A percentile compares a stretch with the other conserved stretches of the same genome.
Evolutionary conservation across 306 rosid genomes (phyloP).

Genomic region (Datisca glomerata): DNA sequence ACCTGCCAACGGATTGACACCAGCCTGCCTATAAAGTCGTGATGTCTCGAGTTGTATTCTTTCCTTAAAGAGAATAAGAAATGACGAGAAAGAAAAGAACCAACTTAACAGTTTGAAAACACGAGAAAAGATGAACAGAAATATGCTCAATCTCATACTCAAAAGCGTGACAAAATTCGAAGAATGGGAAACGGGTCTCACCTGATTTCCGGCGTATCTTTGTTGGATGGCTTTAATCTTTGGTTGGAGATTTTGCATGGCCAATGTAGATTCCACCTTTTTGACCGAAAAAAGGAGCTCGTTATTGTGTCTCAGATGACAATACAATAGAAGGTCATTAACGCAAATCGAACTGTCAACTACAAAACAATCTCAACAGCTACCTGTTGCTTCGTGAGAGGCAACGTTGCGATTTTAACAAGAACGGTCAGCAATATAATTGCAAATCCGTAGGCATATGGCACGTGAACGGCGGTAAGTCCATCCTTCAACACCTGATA

Average conservation of each 20-base stretch:
- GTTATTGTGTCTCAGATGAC: too few species aligned
- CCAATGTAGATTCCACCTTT: constrained; percentile 91
- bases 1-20: constrained; percentile 99
- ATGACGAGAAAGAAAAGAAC: constrained; percentile 20
- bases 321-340: background rate
- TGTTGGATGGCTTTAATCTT: constrained; percentile 94
- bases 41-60: constrained; percentile 99
- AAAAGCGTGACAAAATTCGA: constrained; percentile 7
- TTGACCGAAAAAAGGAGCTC: constrained; percentile 7
- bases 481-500: constrained; percentile 77
- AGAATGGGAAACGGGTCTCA: constrained; percentile 24
- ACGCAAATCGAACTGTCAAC: background rate
- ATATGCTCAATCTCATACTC: constrained; percentile 15
- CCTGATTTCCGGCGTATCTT: constrained; percentile 97
- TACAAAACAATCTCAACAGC: constrained; percentile 12
- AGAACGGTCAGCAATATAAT: constrained; percentile 80
- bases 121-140: constrained; percentile 1
- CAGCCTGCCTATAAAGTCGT: constrained; percentile 83
- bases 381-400: constrained; percentile 98
- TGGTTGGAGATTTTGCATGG: constrained; percentile 99
- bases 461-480: constrained; percentile 70
- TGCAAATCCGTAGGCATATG: constrained; percentile 89
- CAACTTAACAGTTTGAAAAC: constrained; percentile 3
- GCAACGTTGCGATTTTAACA: constrained; percentile 70
- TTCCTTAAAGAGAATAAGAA: constrained; percentile 56